phyloP scores from a whole-genome alignment of 352 stramenopile genomes.

The Pythium folliculosum region DNA sequence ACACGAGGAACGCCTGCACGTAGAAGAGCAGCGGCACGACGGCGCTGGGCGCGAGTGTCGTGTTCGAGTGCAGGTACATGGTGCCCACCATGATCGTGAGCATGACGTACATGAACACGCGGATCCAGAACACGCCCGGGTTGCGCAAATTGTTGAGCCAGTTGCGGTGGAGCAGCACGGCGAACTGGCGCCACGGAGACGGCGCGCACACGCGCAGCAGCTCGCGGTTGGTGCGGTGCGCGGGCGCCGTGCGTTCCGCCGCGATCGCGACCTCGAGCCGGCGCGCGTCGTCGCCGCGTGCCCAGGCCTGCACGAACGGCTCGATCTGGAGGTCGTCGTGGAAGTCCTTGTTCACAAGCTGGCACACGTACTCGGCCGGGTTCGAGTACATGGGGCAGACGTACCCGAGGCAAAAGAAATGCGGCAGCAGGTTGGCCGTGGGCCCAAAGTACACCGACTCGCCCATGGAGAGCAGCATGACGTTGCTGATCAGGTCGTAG shows the following conservation, averaged over 20 bases:
- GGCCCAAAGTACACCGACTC: conserved; percentile 90
- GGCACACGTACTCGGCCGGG: conserved; percentile 63
- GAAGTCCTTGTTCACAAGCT: conserved; percentile 70
- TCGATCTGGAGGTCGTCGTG: conserved; percentile 39
- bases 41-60: conserved; percentile 32
- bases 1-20: conserved; percentile 88
- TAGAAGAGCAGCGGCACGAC: conserved; percentile 85
- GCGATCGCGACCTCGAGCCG: conserved; percentile 36
- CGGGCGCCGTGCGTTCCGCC: conserved; percentile 27
- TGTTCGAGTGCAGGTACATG: conserved; percentile 64
- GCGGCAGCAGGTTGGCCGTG: conserved; percentile 43
- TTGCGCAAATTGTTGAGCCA: conserved; percentile 69
- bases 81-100: conserved; percentile 72
- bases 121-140: conserved; percentile 74
- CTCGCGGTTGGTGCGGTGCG: conserved; percentile 37
- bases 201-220: conserved; percentile 38
- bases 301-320: conserved; percentile 36
- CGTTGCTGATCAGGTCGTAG: conserved; percentile 69
- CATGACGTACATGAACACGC: conserved; percentile 82
- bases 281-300: conserved; percentile 34
- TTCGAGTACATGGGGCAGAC: conserved; percentile 69
- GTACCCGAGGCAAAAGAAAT: conserved; percentile 58
- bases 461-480: conserved; percentile 64
- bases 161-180: conserved; percentile 54
- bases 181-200: conserved; percentile 54